Evolutionary conservation across 192 early-diverging fungal genomes (phyloP), one percentile per base, ranked within the genome.

Genomic region (Podila horticola): DNA sequence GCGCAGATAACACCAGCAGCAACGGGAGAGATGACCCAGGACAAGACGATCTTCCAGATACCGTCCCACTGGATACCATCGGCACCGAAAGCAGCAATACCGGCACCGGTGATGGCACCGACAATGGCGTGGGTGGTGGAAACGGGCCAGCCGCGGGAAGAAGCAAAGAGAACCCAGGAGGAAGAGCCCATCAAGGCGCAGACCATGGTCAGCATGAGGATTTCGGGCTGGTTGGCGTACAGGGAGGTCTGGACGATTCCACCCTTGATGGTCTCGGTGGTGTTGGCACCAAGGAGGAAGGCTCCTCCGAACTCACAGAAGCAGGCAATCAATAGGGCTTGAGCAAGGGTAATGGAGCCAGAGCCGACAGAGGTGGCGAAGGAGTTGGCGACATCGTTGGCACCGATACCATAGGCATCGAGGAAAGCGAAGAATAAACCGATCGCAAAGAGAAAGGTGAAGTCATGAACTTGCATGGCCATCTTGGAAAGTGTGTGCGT

Each of bases 351-450:
- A 24, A 96, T 74, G 17, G 95, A 93, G 19, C 92, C 90, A 5
- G 95, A 94, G 30, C 93, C 92, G 64, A 96, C 93, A 30, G 94
- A 94, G 34, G 93, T 94, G 30, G 94, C 92, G 71, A 96, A 96
- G 6, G 93, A 90, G 82, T 96, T 96, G 76, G 95, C 93, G 31
- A 96, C 94, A 85, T 96, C 95, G 77, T 96, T 96, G 38, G 95
- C 93, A 69, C 94, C 94, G 70, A 95, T 93, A 45, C 92, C 91
- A 65, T 86, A 93, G 48, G 92, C 92, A 71, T 94, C 92, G 59
- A 85, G 67, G 55, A 93, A 90, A 12, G 92, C 91, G 49, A 87
- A 82, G 41, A 89, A 59, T 31, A 90, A 69, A 51, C 89, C 90
- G 31, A 93, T 74, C 26, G 77, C 88, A 75, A 93, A 90, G 24